Evolutionary conservation across 139 green algal genomes (phyloP), one percentile per base, ranked within the genome.

Genomic region (Tetradesmus obliquus): DNA sequence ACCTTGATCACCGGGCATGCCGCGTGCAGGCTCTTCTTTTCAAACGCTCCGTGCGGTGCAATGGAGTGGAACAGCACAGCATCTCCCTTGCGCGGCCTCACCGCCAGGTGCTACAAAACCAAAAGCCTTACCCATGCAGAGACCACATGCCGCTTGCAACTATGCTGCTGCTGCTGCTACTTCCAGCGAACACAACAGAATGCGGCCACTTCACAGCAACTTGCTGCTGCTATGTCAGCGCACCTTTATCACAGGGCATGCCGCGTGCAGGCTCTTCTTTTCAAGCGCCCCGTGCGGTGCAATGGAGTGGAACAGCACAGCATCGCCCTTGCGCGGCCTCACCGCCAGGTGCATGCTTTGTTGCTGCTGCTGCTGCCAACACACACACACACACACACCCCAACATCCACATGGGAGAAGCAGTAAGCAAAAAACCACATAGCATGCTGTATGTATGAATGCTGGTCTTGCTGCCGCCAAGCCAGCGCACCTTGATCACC

Each of bases 1-100:
- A 69, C 82, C 83, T 93, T 94, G 55, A 97, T 92, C 5, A 97
- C 95, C 15, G 95, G 95, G 93, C 95, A 97, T n/a, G 94, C 95
- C 32, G 89, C 93, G 92, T 97, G 95, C 83, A 96, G 87, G 12
- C 90, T 94, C 45, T 84, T 84, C 69, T 84, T 87, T 82, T 94
- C 92, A 60, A 97, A 89, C 53, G 92, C 94, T 2, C 95, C 95
- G 71, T 71, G 92, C 55, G 94, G 89, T 58, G 95, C 94, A 54
- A 96, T 96, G 10, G 55, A 91, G 91, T 97, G 95, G 57, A 66
- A 66, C 57, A 66, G 57, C 57, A 66, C 88, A 54, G 93, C 95
- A 55, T 91, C 81, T 24, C 95, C 95, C 90, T 95, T 95, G 32
- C n/a, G 74, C 1, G 95, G 93, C 87, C 94, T 95, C 45, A 92